These are phyloP conservation scores for Amanita fuliginea DNA, from an alignment of 768 basidiomycete species.

Conservation along the genomic window DNA sequence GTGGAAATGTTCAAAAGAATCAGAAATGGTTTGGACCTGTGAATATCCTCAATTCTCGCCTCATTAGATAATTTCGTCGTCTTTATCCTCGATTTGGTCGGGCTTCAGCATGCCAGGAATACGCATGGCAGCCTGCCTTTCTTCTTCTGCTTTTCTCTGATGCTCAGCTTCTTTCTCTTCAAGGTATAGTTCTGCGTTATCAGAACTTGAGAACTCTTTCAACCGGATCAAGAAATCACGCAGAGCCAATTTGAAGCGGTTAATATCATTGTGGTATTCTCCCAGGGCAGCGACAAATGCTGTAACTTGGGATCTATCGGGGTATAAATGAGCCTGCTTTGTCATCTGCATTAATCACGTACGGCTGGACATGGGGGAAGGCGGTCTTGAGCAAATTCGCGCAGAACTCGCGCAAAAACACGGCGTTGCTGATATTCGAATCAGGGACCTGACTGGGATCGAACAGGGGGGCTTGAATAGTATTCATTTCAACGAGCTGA, in stretches of 20 bases:
- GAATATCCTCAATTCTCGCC: neutral
- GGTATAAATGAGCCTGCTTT: neutral
- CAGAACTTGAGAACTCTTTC: constrained; percentile 87
- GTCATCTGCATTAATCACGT: constrained; percentile 17
- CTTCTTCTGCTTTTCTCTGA: constrained; percentile 66
- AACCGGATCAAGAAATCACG: constrained; percentile 98
- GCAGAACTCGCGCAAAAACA: constrained; percentile 79
- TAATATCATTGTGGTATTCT: constrained; percentile 69
- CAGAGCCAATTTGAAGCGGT: constrained; percentile 86
- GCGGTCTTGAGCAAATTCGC: constrained; percentile 78
- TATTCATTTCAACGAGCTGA: constrained; percentile 77
- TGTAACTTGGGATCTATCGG: constrained; percentile 54
- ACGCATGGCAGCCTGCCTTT: constrained; percentile 81
- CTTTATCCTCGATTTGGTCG: constrained; percentile 87
- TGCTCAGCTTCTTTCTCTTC: constrained; percentile 92
- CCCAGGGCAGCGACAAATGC: constrained; percentile 57
- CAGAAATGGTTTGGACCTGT: constrained; percentile 7
- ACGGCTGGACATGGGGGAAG: constrained; percentile 90
- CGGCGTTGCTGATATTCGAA: constrained; percentile 61
- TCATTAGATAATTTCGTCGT: constrained; percentile 59
- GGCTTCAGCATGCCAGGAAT: constrained; percentile 99
- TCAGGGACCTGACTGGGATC: constrained; percentile 66
- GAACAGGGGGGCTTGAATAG: constrained; percentile 74
- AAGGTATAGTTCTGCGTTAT: constrained; percentile 84
- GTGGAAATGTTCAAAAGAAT: constrained; percentile 7